Conservation (phyloP, 345 rosid species). For the Mangifera indica region DNA sequence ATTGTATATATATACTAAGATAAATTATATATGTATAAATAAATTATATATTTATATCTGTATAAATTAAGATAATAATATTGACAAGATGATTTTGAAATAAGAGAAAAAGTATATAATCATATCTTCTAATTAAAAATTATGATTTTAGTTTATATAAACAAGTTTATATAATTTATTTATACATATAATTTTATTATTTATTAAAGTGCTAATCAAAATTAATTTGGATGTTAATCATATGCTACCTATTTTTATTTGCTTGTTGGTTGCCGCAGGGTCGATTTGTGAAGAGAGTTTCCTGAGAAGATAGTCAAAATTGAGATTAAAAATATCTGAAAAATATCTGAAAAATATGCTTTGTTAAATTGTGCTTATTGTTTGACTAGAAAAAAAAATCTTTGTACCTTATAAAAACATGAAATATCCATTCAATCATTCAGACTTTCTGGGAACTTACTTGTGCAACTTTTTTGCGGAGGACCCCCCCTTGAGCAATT, state of each 20-base stretch:
- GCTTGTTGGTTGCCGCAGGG: slow-evolving; percentile 41
- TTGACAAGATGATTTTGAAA: no score
- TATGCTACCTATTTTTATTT: no score
- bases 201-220: background rate
- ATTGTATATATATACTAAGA: no score
- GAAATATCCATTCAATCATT: background rate
- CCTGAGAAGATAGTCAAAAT: background rate
- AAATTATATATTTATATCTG: no score
- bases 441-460: slow-evolving; percentile 14
- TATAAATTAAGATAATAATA: no score
- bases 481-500: background rate
- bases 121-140: no score
- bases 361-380: background rate
- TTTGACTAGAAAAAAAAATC: background rate
- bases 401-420: background rate
- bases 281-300: slow-evolving; percentile 50
- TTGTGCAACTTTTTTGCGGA: background rate
- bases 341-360: slow-evolving; percentile 27
- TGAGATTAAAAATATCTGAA: background rate
- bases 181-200: no score
- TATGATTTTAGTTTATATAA: no score
- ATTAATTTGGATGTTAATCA: background rate
- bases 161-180: no score
- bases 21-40: no score
- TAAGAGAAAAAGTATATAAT: no score